These are phyloP conservation scores for Trametes sp. DNA, from an alignment of 1,284 basidiomycete species.

Conservation along the genomic window DNA sequence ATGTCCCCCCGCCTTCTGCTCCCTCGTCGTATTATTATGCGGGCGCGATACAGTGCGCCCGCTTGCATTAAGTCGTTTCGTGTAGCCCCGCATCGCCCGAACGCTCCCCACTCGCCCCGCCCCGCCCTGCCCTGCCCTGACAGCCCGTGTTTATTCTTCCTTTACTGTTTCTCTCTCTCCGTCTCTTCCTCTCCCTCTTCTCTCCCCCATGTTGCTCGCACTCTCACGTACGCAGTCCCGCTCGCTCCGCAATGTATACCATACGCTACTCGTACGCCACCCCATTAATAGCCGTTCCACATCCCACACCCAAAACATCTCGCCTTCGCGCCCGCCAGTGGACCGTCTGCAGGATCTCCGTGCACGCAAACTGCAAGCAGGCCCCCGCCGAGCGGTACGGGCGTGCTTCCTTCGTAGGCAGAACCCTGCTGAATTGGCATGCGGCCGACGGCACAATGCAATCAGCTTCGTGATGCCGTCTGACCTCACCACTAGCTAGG, in stretches of 20 bases:
- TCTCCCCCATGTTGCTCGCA: not conserved
- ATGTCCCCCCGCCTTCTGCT: slow-evolving; percentile 1
- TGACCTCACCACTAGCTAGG: too few relatives aligned
- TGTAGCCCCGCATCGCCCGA: not conserved
- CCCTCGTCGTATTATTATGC: slow-evolving; percentile 24
- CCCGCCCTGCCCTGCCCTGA: too few relatives aligned
- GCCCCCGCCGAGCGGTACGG: too few relatives aligned
- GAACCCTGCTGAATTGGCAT: too few relatives aligned
- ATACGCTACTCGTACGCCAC: not conserved
- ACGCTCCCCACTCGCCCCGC: too few relatives aligned
- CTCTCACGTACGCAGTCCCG: too few relatives aligned
- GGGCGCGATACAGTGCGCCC: slow-evolving; percentile 15
- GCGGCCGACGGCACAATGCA: too few relatives aligned
- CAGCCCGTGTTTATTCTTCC: slow-evolving; percentile 6
- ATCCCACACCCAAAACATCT: not conserved
- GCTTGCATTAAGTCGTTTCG: slow-evolving; percentile 15
- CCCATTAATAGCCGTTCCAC: not conserved
- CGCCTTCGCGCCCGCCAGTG: not conserved
- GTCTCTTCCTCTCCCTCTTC: not conserved
- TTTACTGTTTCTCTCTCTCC: slow-evolving; percentile 10
- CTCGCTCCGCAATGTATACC: slow-evolving; percentile 5
- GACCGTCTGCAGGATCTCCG: too few relatives aligned
- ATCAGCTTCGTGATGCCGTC: too few relatives aligned
- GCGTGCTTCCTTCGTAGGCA: too few relatives aligned
- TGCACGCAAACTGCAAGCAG: too few relatives aligned